Conservation (phyloP, 1,284 basidiomycete species). For the Apiotrichum akiyoshidainum region DNA sequence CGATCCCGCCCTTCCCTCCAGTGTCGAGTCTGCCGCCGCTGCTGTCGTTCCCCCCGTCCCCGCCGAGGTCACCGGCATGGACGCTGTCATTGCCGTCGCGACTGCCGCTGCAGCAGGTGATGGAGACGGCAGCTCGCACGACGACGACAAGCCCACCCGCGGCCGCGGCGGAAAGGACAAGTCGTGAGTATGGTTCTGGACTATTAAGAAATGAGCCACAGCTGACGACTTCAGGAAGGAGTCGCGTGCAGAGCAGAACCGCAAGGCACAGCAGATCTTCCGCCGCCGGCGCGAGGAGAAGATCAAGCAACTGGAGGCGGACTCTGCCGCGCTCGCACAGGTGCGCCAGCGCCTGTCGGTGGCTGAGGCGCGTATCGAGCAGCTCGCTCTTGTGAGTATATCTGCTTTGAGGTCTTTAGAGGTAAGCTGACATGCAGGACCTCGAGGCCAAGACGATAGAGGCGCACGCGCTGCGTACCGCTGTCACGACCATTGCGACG, state of each 20-base stretch:
- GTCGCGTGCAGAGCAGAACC: slow-evolving; percentile 47
- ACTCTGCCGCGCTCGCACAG: slow-evolving; percentile 28
- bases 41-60: neutral
- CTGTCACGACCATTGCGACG: slow-evolving; percentile 18
- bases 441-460: slow-evolving; percentile 33
- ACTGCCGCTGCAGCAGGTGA: neutral
- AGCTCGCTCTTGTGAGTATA: slow-evolving; percentile 35
- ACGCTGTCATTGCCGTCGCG: slow-evolving; percentile 1
- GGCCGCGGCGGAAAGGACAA: neutral
- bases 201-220: neutral
- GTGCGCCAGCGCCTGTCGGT: slow-evolving; percentile 27
- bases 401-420: too few species aligned
- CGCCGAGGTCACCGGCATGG: neutral
- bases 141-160: neutral
- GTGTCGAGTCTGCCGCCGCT: neutral
- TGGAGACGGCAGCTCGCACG: neutral
- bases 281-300: slow-evolving; percentile 45
- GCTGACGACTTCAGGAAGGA: slow-evolving; percentile 20
- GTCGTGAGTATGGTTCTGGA: neutral
- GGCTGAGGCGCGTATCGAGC: slow-evolving; percentile 29
- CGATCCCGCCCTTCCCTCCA: neutral
- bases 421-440: slow-evolving; percentile 18
- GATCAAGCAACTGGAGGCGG: slow-evolving; percentile 45
- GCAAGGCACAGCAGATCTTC: slow-evolving; percentile 48
- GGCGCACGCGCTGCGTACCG: slow-evolving; percentile 26